Evolutionary conservation across 768 basidiomycete species (phyloP).

Genomic region (Candolleomyces eurysporus): DNA sequence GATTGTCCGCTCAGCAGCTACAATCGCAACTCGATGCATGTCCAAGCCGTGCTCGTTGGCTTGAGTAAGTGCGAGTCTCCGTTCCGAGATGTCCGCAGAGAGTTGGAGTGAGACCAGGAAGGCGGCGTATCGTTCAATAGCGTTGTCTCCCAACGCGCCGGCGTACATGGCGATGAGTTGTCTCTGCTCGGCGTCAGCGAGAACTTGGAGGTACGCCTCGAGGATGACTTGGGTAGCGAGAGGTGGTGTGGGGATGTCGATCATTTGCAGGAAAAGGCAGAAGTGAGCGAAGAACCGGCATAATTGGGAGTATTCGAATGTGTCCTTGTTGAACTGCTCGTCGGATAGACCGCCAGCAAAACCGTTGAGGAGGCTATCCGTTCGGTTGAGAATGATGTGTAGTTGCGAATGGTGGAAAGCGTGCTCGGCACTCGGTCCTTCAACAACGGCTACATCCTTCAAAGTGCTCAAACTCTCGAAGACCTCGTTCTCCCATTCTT

Average conservation of each 20-base stretch:
- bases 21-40: slow-evolving; percentile 72
- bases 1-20: slow-evolving; percentile 76
- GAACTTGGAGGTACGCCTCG: slow-evolving; percentile 83
- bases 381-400: slow-evolving; percentile 72
- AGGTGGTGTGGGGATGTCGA: slow-evolving; percentile 71
- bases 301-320: slow-evolving; percentile 30
- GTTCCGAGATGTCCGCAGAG: slow-evolving; percentile 58
- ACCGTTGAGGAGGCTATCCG: slow-evolving; percentile 62
- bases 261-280: slow-evolving; percentile 83
- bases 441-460: slow-evolving; percentile 54
- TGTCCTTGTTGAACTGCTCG: slow-evolving; percentile 44
- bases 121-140: slow-evolving; percentile 86
- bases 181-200: slow-evolving; percentile 80
- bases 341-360: slow-evolving; percentile 59
- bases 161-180: slow-evolving; percentile 94
- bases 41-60: slow-evolving; percentile 87
- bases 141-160: slow-evolving; percentile 84
- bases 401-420: slow-evolving; percentile 83
- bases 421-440: slow-evolving; percentile 66
- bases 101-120: slow-evolving; percentile 82
- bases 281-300: slow-evolving; percentile 93
- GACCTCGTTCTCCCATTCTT: slow-evolving; percentile 70
- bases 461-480: slow-evolving; percentile 54
- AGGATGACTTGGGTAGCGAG: slow-evolving; percentile 77
- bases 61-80: slow-evolving; percentile 66